phyloP scores from a whole-genome alignment of 345 rosid genomes.

The Hypericum androsaemum region DNA sequence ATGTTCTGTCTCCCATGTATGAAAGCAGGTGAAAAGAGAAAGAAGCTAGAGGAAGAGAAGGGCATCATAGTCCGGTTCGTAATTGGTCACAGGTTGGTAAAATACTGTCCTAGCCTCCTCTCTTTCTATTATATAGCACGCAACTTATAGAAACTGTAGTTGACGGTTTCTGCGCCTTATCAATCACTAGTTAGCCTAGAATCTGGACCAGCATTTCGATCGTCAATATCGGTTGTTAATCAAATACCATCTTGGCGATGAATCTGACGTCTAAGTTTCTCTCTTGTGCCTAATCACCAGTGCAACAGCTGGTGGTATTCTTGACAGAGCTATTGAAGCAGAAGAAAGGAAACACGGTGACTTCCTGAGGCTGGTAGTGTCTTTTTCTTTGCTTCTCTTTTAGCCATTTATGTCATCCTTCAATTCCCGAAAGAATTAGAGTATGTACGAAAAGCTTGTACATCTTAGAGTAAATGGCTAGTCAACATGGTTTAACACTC shows the following conservation, averaged over 20 bases:
- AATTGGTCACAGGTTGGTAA: slow-evolving; percentile 4
- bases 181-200: too few relatives aligned
- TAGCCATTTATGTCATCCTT: background rate
- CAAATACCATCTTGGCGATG: background rate
- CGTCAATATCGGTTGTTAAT: background rate
- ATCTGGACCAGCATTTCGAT: background rate
- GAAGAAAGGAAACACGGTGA: slow-evolving; percentile 7
- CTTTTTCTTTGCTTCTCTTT: background rate
- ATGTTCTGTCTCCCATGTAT: background rate
- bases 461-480: too few relatives aligned
- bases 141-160: too few relatives aligned
- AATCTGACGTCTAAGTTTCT: background rate
- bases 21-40: background rate
- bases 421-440: background rate
- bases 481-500: background rate
- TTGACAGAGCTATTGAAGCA: slow-evolving; percentile 4
- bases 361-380: slow-evolving; percentile 1
- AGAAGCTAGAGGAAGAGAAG: slow-evolving; percentile 4
- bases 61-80: slow-evolving; percentile 2
- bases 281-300: background rate
- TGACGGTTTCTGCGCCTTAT: too few relatives aligned
- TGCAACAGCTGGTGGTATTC: slow-evolving; percentile 4
- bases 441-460: too few relatives aligned
- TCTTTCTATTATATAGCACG: too few relatives aligned
- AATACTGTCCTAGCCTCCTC: background rate